Evolutionary conservation across 208 protist genomes (phyloP), one percentile per base, ranked within the genome.

Genomic region (Leishmania major): DNA sequence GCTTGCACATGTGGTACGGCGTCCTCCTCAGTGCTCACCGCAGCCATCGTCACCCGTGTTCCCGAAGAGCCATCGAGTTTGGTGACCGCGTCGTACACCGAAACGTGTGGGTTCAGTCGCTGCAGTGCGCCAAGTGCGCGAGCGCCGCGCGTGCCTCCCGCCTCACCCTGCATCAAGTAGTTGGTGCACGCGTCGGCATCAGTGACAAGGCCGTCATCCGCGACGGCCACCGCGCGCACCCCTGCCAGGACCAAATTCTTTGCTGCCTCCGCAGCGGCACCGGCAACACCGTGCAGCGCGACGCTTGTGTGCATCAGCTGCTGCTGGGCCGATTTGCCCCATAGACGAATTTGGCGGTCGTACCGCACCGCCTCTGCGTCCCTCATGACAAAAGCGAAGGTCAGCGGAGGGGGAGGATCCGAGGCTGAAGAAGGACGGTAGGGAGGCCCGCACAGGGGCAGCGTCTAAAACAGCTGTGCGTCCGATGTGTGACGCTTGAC

Each of bases 221-320:
- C n/a, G 60, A 97, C 79, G 28, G 72, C 60, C 3, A 98, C 83
- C 1, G 81, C 82, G n/a, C 81, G 73, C 13, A 99, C 91, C 4
- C 97, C 97, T 11, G 96, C 94, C n/a, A 99, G 87, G 2, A 95
- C 93, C 51, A 98, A 87, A 79, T 98, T 99, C 84, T 99, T 99
- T 11, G 86, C 85, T 51, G 96, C 87, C 84, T 99, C 97, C 25
- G 88, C 88, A 17, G 78, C 77, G 13, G 92, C 89, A 22, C 94
- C 92, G 15, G 59, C 79, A 51, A 97, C 53, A 78, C 93, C 94
- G 59, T 79, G 64, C 11, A 98, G 57, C 11, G 83, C 77, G 8
- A 98, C 86, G 67, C 85, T 78, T 15, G 94, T 93, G 57, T 82
- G 62, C 82, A 80, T 90, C 69, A 99, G 89, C 22, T 92, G 93